Conservation (phyloP, 345 rosid genomes). For the Psidium friedrichsthalianum region DNA sequence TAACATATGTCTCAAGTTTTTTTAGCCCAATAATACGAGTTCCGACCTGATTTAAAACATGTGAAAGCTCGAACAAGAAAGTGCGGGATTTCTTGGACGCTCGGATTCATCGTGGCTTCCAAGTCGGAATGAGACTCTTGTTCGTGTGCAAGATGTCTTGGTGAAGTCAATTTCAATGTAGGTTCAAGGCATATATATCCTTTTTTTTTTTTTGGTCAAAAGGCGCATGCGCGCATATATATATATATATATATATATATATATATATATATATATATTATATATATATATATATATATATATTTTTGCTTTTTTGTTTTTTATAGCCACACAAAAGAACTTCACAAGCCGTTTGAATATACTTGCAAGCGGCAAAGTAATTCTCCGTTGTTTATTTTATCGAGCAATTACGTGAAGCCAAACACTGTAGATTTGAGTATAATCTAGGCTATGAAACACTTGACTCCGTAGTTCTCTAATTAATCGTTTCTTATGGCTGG, state of each 20-base stretch:
- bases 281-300: no score
- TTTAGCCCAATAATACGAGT: neutral
- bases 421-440: neutral
- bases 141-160: neutral
- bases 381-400: neutral
- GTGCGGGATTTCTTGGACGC: neutral
- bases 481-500: neutral
- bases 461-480: neutral
- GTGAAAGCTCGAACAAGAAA: neutral
- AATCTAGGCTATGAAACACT: neutral
- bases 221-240: no score
- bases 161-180: neutral
- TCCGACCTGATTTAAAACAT: neutral
- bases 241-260: no score
- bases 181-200: neutral
- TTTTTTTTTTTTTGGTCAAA: no score
- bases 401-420: neutral
- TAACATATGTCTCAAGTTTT: neutral
- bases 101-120: neutral
- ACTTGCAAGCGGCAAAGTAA: neutral
- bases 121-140: neutral
- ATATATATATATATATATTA: no score
- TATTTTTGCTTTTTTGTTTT: neutral
- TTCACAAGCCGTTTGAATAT: neutral
- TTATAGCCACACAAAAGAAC: neutral